phyloP scores from a whole-genome alignment of 768 basidiomycete genomes.

The Vishniacozyma victoriae region DNA sequence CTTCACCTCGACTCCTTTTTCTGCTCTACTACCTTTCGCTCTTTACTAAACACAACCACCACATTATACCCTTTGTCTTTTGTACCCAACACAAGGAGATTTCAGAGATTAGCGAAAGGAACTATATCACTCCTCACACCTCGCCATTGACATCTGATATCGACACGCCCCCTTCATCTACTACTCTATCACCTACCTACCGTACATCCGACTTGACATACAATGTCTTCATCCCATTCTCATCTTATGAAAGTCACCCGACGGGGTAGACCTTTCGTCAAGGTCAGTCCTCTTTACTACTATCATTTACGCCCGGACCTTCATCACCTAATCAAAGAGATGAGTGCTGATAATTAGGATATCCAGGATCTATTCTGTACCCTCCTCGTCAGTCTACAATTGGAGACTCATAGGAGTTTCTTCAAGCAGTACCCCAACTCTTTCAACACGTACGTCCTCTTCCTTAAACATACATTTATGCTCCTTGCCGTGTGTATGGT shows the following conservation, averaged over 20 bases:
- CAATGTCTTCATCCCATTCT: slow-evolving; percentile 57
- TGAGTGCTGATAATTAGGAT: slow-evolving; percentile 57
- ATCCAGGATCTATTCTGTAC: slow-evolving; percentile 97
- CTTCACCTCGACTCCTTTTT: too few relatives aligned
- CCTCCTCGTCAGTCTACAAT: slow-evolving; percentile 83
- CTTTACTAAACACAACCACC: too few relatives aligned
- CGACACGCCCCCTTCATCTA: too few relatives aligned
- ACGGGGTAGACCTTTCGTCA: slow-evolving; percentile 87
- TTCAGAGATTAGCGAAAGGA: too few relatives aligned
- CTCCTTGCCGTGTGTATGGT: background rate
- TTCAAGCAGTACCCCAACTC: slow-evolving; percentile 91
- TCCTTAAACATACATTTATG: background rate
- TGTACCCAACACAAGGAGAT: too few relatives aligned
- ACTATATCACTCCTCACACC: too few relatives aligned
- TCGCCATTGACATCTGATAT: too few relatives aligned
- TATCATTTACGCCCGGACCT: background rate
- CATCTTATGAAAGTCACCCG: slow-evolving; percentile 99
- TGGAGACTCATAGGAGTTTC: slow-evolving; percentile 86
- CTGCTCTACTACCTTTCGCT: too few relatives aligned
- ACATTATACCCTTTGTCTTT: too few relatives aligned
- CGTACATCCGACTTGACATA: too few relatives aligned
- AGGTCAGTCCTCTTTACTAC: slow-evolving; percentile 62
- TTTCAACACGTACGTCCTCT: slow-evolving; percentile 76
- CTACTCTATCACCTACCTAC: too few relatives aligned
- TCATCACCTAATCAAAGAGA: slow-evolving; percentile 3